These are phyloP conservation scores for Phytophthora litchii DNA, from an alignment of 352 stramenopile genomes.

Conservation along the genomic window DNA sequence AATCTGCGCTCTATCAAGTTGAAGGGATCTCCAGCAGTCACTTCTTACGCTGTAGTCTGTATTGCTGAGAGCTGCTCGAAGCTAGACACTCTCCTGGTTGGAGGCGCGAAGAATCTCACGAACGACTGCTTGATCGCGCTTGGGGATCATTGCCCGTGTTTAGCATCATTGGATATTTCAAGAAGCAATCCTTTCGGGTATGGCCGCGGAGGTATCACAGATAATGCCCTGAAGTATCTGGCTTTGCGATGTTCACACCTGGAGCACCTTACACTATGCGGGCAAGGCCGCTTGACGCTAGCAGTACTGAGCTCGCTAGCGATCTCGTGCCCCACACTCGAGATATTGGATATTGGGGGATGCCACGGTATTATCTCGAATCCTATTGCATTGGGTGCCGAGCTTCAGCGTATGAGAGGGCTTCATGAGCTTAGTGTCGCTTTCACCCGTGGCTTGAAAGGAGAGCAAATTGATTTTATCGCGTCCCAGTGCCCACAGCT, in stretches of 20 bases:
- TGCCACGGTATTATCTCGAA: constrained; percentile 66
- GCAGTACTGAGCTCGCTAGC: constrained; percentile 46
- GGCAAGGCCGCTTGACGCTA: constrained; percentile 57
- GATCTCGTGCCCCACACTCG: constrained; percentile 44
- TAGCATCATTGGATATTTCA: constrained; percentile 60
- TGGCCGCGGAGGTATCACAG: constrained; percentile 54
- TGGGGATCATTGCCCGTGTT: constrained; percentile 40
- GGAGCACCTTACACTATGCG: constrained; percentile 52
- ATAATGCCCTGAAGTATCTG: constrained; percentile 50
- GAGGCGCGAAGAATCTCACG: constrained; percentile 52
- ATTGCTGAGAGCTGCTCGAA: constrained; percentile 44
- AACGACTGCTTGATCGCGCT: constrained; percentile 50
- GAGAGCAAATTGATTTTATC: constrained; percentile 59
- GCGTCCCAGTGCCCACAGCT: constrained; percentile 61
- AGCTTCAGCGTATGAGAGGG: constrained; percentile 50
- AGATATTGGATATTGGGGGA: constrained; percentile 60
- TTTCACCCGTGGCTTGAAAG: constrained; percentile 53
- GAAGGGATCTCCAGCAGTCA: constrained; percentile 63
- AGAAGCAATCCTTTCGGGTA: constrained; percentile 73
- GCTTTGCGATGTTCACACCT: constrained; percentile 46
- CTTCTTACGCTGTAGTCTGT: constrained; percentile 38
- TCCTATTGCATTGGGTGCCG: constrained; percentile 42
- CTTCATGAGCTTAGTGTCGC: constrained; percentile 64
- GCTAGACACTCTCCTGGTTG: constrained; percentile 49
- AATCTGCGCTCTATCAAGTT: constrained; percentile 50